A percentile compares a stretch with the other conserved stretches of the same genome.
phyloP scores from a whole-genome alignment of 352 stramenopile genomes.

The Phytopythium oedochilum region DNA sequence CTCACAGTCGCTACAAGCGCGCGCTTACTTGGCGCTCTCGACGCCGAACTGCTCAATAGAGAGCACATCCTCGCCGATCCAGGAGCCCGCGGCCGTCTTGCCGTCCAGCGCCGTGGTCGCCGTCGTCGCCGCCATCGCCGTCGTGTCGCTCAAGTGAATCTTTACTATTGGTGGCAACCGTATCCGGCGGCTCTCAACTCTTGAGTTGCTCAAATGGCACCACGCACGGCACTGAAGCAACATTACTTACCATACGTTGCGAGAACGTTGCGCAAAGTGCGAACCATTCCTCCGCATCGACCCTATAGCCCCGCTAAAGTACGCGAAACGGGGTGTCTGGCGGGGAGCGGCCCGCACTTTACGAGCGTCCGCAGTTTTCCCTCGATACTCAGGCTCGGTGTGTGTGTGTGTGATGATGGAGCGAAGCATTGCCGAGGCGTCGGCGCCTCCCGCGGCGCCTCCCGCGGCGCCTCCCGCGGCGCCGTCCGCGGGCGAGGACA shows the following conservation, averaged over 20 bases:
- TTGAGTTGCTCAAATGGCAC: neutral
- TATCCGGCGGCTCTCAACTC: too few species aligned
- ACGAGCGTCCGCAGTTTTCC: constrained; percentile 4
- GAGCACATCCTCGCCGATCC: constrained; percentile 69
- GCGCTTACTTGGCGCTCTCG: constrained; percentile 55
- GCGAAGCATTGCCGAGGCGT: neutral
- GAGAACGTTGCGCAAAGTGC: neutral
- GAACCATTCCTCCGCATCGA: neutral
- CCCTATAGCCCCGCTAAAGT: constrained; percentile 1
- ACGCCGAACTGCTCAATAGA: constrained; percentile 78
- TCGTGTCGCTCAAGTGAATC: neutral
- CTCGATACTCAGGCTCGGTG: neutral
- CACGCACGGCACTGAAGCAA: neutral
- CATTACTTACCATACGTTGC: neutral
- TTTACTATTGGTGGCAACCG: too few species aligned
- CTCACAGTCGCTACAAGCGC: neutral
- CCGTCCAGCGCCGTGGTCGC: constrained; percentile 39
- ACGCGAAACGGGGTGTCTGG: constrained; percentile 4
- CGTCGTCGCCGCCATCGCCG: constrained; percentile 11
- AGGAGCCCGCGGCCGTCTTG: constrained; percentile 51
- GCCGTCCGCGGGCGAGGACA: constrained; percentile 15
- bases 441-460: too few species aligned
- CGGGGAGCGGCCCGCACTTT: constrained; percentile 10
- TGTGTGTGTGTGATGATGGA: neutral
- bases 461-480: neutral